Conservation (phyloP, 495 filamentous ascomycete species). For the Beverwykella pulmonaria region DNA sequence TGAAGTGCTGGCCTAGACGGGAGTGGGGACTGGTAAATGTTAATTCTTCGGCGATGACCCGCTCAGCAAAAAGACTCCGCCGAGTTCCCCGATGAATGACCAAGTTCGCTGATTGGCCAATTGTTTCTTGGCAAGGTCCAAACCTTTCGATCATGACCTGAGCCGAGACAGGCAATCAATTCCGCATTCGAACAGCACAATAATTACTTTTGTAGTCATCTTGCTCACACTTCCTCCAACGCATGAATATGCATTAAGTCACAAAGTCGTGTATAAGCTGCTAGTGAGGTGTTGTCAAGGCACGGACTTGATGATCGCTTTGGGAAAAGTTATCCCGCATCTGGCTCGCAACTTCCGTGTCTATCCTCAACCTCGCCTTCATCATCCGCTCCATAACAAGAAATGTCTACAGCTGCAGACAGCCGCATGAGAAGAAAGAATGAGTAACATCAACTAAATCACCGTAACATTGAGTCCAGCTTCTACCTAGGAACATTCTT, state of each 20-base stretch:
- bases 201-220: not conserved
- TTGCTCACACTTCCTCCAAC: not conserved
- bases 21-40: not conserved
- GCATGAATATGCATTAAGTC: too few relatives aligned
- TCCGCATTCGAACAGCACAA: not conserved
- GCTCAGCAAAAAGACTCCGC: conserved; percentile 11
- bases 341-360: conserved; percentile 15
- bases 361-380: not conserved
- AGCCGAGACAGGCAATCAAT: not conserved
- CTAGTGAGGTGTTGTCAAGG: not conserved
- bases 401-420: not conserved
- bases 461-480: too few relatives aligned
- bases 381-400: not conserved
- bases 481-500: too few relatives aligned
- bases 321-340: conserved; percentile 28
- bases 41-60: conserved; percentile 1
- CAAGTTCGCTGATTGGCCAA: not conserved
- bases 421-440: too few relatives aligned
- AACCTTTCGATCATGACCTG: not conserved
- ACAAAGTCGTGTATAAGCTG: too few relatives aligned
- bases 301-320: conserved; percentile 15
- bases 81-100: not conserved
- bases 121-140: conserved; percentile 32
- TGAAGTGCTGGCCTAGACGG: not conserved
- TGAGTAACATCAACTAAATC: not conserved